Conservation (phyloP, 805 yeast genomes). For the Hagleromyces aurorensis region DNA sequence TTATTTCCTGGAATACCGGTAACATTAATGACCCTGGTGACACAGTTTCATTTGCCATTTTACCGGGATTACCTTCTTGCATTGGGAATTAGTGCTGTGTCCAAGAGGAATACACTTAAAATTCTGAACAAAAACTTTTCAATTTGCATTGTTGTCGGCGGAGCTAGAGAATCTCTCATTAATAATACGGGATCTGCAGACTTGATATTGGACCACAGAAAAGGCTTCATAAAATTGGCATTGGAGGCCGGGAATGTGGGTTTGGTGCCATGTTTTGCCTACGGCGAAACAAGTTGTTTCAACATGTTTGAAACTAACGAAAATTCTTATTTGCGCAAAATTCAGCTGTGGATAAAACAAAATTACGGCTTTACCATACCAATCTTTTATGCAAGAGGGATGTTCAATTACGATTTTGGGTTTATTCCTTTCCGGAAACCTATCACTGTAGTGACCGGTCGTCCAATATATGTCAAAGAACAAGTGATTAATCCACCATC, state of each 20-base stretch:
- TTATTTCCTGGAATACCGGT: conserved; percentile 79
- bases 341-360: conserved; percentile 68
- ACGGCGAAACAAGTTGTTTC: conserved; percentile 77
- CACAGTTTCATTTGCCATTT: conserved; percentile 78
- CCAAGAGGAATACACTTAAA: conserved; percentile 59
- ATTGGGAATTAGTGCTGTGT: conserved; percentile 79
- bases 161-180: conserved; percentile 83
- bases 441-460: conserved; percentile 67
- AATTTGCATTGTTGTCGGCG: conserved; percentile 88
- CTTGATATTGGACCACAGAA: conserved; percentile 66
- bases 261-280: conserved; percentile 81
- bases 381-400: conserved; percentile 83
- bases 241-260: conserved; percentile 67
- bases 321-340: conserved; percentile 40
- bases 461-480: conserved; percentile 52
- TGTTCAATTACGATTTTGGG: conserved; percentile 89
- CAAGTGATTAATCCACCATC: conserved; percentile 37
- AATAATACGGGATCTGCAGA: conserved; percentile 53
- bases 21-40: conserved; percentile 69
- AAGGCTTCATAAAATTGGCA: conserved; percentile 86
- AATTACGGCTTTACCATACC: conserved; percentile 81
- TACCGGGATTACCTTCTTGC: conserved; percentile 79
- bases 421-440: conserved; percentile 78
- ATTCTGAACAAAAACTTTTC: conserved; percentile 60
- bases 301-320: conserved; percentile 40